Base-by-base conservation (phyloP, 495 filamentous ascomycete genomes). In the Trichocladium antarcticum region DNA sequence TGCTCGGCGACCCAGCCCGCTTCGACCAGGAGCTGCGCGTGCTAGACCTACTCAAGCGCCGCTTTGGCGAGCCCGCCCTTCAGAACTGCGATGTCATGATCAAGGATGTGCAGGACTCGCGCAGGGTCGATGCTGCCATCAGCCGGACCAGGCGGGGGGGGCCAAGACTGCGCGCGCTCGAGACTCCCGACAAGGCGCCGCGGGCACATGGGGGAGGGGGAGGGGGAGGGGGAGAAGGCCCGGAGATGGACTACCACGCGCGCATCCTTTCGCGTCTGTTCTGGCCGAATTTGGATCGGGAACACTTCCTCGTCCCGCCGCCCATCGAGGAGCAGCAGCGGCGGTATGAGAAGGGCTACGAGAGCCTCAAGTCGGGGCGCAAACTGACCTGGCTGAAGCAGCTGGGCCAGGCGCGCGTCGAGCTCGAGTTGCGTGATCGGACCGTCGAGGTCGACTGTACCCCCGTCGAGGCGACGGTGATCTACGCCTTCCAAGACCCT, bases 81-180 rank as follows among this genome's bases (percentile, higher is more conserved):
- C 92, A 97, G 61, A 82, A 82, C 37, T 95, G 87, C 66, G 88
- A 97, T 58, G 92, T 99, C 49, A 99, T 99, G 92, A 76, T 97
- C 22, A 83, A 81, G 39, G 92, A 99, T 66, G 82, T 97, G n/a
- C 75, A 82, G 40, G 89, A 95, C 57, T 95, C 89, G 11, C 73
- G 76, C 38, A 75, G 80, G 38, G 75, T 92, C 40, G 81, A 94
- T 57, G 58, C 66, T 21, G 62, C 71, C 21, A 85, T 94, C 27
- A 65, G 78, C 14, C 73, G 71, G 28, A 38, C 21, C 9, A 27
- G 52, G 22, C 57, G 19, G 6, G 29, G 45, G 6, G 37, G 11
- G 32, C 39, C 9, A 43, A 63, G 61, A 39, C 31, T 4, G 5
- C 31, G 11, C 10, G 12, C 10, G 9, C 31, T 11, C 5, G 31